Evolutionary conservation across 352 stramenopile genomes (phyloP).

Genomic region (Globisporangium cylindrosporum): DNA sequence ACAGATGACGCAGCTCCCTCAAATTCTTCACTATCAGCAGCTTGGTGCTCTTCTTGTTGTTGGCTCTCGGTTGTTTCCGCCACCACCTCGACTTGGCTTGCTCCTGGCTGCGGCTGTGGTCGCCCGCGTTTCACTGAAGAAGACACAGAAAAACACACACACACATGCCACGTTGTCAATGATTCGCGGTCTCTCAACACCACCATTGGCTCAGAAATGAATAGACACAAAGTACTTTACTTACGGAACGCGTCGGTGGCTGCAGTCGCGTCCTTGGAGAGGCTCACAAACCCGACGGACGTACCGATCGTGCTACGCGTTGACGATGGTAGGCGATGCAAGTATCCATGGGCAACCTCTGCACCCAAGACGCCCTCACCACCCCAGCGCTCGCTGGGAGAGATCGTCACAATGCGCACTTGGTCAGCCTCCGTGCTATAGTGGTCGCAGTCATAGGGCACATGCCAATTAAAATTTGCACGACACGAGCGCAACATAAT

Average conservation of each 20-base stretch:
- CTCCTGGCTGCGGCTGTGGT: background rate
- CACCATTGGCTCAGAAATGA: background rate
- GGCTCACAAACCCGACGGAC: conserved; percentile 79
- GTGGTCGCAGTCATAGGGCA: background rate
- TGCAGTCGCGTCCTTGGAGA: conserved; percentile 62
- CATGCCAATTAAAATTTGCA: background rate
- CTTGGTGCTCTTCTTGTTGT: background rate
- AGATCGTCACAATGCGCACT: conserved; percentile 90
- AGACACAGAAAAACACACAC: background rate
- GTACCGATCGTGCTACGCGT: conserved; percentile 54
- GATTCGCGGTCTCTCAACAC: background rate
- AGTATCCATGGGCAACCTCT: conserved; percentile 94
- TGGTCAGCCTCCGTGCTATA: conserved; percentile 86
- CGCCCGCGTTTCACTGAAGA: conserved; percentile 14
- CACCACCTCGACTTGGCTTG: background rate
- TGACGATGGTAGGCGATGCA: conserved; percentile 91
- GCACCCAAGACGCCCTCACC: conserved; percentile 91
- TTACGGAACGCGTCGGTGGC: conserved; percentile 80
- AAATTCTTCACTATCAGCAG: background rate
- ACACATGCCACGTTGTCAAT: background rate
- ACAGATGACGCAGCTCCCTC: background rate
- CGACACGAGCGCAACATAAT: background rate
- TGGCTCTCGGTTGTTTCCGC: background rate
- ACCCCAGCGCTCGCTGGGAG: conserved; percentile 83
- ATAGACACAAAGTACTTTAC: conserved; percentile 6